Base-by-base conservation (phyloP, 768 basidiomycete genomes). In the Tubosaeta brunneosetosa region DNA sequence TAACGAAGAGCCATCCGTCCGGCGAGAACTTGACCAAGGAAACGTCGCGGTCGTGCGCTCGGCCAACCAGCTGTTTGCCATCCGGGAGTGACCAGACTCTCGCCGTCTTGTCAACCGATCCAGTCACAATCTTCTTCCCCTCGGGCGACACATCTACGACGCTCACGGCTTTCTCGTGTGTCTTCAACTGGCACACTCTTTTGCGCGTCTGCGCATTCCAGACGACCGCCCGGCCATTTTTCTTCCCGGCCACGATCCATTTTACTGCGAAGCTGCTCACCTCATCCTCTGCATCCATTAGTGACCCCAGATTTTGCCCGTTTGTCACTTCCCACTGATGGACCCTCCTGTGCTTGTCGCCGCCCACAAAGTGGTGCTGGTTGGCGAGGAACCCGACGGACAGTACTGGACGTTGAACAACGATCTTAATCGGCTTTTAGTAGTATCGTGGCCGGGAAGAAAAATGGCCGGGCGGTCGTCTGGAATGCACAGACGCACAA, bases 1-100 rank as follows among this genome's bases (percentile, higher is more conserved):
- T 37, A 2, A 50, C 55, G 1, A 58, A 6, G 32, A 27, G 11
- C 2, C 2, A 9, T 16, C 50, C 50, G 13, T 56, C 10, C 2
- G 44, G 55, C 0, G 44, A 56, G 13, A 58, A 56, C 13, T 49
- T 56, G 26, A 11, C 44, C 1, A 38, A 33, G 1, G 2, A 19
- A 16, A 26, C 25, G 25, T 3, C n/a, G 1, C 1, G 0, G 14
- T 36, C 34, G 7, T 36, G 34, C 6, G 12, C 0, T 13, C 31
- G 25, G 0, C 32, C 1, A 11, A 51, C 12, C 16, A 43, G 49
- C 4, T 17, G 41, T 1, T 26, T 1, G 6, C 57, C 50, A 8
- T 9, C 42, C 3, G 13, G 13, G 6, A 46, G 29, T 6, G 37
- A 43, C 45, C 51, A 52, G 42, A 56, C 33, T 29, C 29, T 29